Evolutionary conservation across 768 basidiomycete genomes (phyloP), one percentile per base, ranked within the genome.

Genomic region (Leccinum rimulosum): DNA sequence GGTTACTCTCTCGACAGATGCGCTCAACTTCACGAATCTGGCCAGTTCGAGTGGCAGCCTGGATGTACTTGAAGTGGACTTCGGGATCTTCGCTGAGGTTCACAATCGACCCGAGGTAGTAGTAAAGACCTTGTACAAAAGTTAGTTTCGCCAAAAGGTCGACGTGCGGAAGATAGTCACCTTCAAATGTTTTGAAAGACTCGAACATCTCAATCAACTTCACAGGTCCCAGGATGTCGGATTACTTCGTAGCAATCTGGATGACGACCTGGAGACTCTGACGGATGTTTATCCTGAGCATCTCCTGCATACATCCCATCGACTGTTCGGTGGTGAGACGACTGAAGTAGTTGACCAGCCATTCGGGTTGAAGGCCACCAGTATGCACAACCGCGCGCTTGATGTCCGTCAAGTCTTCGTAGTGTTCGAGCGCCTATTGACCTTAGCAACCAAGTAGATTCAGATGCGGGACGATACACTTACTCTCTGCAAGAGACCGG

Each of bases 21-120:
- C 97, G 94, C 76, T 99, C 97, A 57, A 99, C 97, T 73, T 99
- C 97, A 52, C 97, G 90, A 66, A 99, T 95, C 73, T 98, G 97
- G 45, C 96, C 95, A 30, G 97, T 99, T 28, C 96, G 87, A 2
- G 95, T 96, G 6, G 97, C 97, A 28, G 97, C 97, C 70, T 98
- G 96, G 70, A 99, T 98, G 77, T 98, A 98, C 80, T 99, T 98
- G 87, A 97, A 99, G 79, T 98, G 91, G 3, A 99, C 96, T 73
- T 99, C 97, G 5, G 92, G 83, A 74, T 99, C 97, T 72, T 93
- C 85, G 72, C 90, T 93, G 63, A 99, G 82, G 76, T 98, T 99
- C 72, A 99, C 97, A 64, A 99, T 84, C 10, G 96, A 96, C 28
- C 97, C 97, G 49, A 99, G 88, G 73, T 98, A 98, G 76, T 98